Evolutionary conservation across 1,284 basidiomycete genomes (phyloP).

Genomic region (Trichosporon sp.): DNA sequence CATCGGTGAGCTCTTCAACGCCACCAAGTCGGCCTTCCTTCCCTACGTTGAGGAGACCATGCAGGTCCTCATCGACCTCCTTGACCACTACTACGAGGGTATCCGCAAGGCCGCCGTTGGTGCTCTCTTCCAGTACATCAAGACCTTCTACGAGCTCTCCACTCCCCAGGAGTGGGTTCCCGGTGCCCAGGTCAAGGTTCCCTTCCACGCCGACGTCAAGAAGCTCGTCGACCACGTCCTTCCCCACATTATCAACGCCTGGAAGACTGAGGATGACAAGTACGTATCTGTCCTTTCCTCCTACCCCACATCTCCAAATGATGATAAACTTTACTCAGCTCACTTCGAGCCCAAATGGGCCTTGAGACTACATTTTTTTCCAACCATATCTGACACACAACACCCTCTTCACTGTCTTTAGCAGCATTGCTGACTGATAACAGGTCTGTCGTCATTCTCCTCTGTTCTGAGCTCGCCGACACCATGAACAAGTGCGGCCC

Average conservation of each 20-base stretch:
- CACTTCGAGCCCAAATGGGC: constrained; percentile 71
- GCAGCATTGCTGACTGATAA: constrained; percentile 47
- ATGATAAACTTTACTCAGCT: constrained; percentile 80
- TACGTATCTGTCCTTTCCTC: constrained; percentile 61
- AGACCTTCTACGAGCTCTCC: constrained; percentile 89
- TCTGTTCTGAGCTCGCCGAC: constrained; percentile 85
- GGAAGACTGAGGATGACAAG: constrained; percentile 96
- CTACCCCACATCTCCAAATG: constrained; percentile 45
- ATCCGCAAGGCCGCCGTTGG: constrained; percentile 93
- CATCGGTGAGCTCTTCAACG: constrained; percentile 84
- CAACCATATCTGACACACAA: constrained; percentile 46
- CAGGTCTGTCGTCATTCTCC: constrained; percentile 81
- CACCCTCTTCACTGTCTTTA: constrained; percentile 23
- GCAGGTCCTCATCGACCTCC: constrained; percentile 77
- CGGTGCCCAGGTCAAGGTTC: constrained; percentile 64
- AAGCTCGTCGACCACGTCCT: constrained; percentile 79
- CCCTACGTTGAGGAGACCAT: constrained; percentile 73
- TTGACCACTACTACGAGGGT: constrained; percentile 95
- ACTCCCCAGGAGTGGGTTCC: constrained; percentile 79
- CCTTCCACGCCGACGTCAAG: constrained; percentile 75
- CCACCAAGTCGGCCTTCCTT: constrained; percentile 82
- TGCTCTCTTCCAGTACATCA: constrained; percentile 84
- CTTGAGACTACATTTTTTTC: constrained; percentile 62
- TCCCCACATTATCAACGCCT: constrained; percentile 80
- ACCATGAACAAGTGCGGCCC: constrained; percentile 89